Evolutionary conservation across 768 basidiomycete genomes (phyloP).

Genomic region (Russula griseocarnosa): DNA sequence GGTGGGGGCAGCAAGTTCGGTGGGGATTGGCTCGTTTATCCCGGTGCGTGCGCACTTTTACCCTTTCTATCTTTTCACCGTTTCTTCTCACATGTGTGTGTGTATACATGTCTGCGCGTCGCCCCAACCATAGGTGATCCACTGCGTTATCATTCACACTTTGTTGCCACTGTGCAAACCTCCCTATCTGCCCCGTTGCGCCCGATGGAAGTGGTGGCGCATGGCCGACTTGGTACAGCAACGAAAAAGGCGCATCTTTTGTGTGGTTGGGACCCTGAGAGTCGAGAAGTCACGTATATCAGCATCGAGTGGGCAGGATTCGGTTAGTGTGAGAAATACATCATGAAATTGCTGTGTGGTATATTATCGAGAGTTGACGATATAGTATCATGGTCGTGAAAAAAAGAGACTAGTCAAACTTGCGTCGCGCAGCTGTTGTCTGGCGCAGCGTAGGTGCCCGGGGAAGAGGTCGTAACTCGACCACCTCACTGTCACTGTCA

Average conservation of each 20-base stretch:
- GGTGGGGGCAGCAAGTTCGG: conserved; percentile 92
- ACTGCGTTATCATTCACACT: conserved; percentile 94
- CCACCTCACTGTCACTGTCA: conserved; percentile 44
- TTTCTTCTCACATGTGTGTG: no score
- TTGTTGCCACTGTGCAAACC: conserved; percentile 76
- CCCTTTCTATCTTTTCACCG: no score
- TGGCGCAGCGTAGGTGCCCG: conserved; percentile 14
- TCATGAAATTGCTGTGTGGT: neutral
- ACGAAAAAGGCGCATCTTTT: conserved; percentile 95
- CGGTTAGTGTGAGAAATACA: conserved; percentile 43
- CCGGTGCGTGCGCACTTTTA: conserved; percentile 51
- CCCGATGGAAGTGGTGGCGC: conserved; percentile 94
- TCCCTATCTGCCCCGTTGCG: conserved; percentile 55
- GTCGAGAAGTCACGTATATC: conserved; percentile 62
- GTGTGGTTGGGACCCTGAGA: conserved; percentile 80
- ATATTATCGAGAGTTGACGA: neutral
- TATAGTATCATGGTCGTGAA: neutral
- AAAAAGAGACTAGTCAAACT: conserved; percentile 18
- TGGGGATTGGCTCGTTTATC: conserved; percentile 94
- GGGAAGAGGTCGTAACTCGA: conserved; percentile 27
- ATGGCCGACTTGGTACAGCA: conserved; percentile 91
- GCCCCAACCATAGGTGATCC: conserved; percentile 65
- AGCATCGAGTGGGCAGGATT: conserved; percentile 92
- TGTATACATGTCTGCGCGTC: no score
- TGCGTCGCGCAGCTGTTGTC: conserved; percentile 15